These are phyloP conservation scores for Umbelopsis vinacea DNA, from an alignment of 192 early-diverging fungal genomes.

Conservation along the genomic window DNA sequence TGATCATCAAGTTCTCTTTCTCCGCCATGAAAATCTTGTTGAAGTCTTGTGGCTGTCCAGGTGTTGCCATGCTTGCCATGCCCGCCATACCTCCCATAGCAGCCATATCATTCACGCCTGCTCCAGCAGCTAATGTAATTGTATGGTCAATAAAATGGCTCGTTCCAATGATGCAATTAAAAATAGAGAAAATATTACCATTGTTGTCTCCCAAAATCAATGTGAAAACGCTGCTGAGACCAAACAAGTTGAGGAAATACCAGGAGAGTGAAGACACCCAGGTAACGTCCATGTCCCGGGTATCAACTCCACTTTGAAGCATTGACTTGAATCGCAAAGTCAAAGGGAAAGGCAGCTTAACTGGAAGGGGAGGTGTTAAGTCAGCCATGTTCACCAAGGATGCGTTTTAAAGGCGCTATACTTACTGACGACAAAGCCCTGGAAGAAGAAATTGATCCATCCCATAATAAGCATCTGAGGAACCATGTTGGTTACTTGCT, in stretches of 20 bases:
- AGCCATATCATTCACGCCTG: conserved; percentile 87
- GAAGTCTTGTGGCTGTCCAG: conserved; percentile 83
- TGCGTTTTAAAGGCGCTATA: conserved; percentile 1
- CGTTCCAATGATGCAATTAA: conserved; percentile 84
- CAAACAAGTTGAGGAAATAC: conserved; percentile 99
- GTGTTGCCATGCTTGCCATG: conserved; percentile 51
- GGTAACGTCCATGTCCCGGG: conserved; percentile 94
- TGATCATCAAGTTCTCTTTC: conserved; percentile 85
- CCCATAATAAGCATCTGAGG: conserved; percentile 98
- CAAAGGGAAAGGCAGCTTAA: conserved; percentile 96
- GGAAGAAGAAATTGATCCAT: conserved; percentile 99
- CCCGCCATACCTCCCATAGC: conserved; percentile 88
- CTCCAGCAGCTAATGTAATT: conserved; percentile 61
- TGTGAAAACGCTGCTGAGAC: conserved; percentile 88
- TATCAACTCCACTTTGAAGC: conserved; percentile 96
- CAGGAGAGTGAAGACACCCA: conserved; percentile 98
- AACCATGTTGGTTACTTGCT: conserved; percentile 96
- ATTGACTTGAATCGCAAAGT: conserved; percentile 97
- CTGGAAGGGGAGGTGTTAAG: conserved; percentile 53
- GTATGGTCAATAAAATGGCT: neutral
- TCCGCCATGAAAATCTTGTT: conserved; percentile 87
- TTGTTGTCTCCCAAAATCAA: conserved; percentile 92
- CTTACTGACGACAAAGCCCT: conserved; percentile 93
- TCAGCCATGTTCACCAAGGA: neutral
- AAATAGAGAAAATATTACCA: conserved; percentile 82